Percentiles rank a stretch among this genome's conserved stretches.
These are phyloP conservation scores for Cladophialophora chaetospira DNA, from an alignment of 2,329 filamentous ascomycete species.

Conservation along the genomic window DNA sequence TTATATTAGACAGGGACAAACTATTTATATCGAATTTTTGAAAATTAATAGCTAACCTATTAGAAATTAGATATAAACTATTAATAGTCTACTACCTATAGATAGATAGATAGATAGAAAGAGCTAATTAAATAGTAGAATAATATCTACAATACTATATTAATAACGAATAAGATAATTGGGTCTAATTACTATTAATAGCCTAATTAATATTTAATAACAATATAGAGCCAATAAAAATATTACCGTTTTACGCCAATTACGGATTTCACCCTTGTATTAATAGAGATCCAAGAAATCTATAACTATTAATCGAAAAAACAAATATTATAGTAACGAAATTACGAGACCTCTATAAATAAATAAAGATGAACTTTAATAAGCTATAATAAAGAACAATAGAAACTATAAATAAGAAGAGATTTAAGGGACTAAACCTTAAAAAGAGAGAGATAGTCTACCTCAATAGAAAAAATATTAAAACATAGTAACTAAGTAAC, in stretches of 20 bases:
- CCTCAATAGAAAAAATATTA: neutral
- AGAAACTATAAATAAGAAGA: neutral
- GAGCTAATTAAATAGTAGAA: neutral
- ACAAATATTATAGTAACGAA: neutral
- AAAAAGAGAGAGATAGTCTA: neutral
- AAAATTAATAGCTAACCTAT: neutral
- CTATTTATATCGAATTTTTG: neutral
- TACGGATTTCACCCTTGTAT: neutral
- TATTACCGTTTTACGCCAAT: conserved; percentile 19
- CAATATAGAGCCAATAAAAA: neutral
- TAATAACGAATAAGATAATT: neutral
- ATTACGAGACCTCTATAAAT: neutral
- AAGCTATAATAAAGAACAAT: neutral
- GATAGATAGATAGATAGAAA: neutral
- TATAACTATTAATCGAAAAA: neutral
- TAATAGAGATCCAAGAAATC: neutral
- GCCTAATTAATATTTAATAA: neutral
- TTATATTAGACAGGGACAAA: neutral
- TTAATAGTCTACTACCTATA: conserved; percentile 18
- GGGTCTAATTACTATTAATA: neutral
- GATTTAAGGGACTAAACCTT: neutral
- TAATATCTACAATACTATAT: neutral
- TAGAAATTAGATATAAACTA: conserved; percentile 15
- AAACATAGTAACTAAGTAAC: neutral
- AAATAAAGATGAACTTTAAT: neutral